These are phyloP conservation scores for Hebeloma cylindrosporum DNA, from an alignment of 768 basidiomycete genomes.

Conservation along the genomic window DNA sequence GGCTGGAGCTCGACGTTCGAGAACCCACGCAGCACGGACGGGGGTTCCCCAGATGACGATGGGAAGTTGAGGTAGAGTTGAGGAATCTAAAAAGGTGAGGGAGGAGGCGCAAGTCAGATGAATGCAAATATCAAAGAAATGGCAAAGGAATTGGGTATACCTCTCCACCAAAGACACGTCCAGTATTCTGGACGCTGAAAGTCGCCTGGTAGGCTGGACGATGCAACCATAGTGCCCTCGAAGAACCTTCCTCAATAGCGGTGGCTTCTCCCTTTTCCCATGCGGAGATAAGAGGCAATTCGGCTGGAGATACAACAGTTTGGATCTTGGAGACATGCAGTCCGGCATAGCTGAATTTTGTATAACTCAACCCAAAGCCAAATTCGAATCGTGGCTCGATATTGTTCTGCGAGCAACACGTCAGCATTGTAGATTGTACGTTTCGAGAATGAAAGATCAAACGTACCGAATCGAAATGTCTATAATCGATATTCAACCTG, in stretches of 20 bases:
- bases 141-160: slow-evolving; percentile 40
- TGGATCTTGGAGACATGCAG: slow-evolving; percentile 48
- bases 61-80: slow-evolving; percentile 79
- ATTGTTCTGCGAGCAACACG: slow-evolving; percentile 43
- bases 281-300: slow-evolving; percentile 34
- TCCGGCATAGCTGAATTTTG: slow-evolving; percentile 70
- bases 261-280: slow-evolving; percentile 64
- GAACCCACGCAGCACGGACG: slow-evolving; percentile 71
- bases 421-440: neutral
- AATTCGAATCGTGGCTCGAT: slow-evolving; percentile 86
- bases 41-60: slow-evolving; percentile 62
- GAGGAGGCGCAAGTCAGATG: neutral
- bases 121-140: neutral
- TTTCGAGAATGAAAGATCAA: slow-evolving; percentile 7
- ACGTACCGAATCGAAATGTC: slow-evolving; percentile 66
- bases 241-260: slow-evolving; percentile 56
- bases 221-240: slow-evolving; percentile 69
- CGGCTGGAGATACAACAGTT: slow-evolving; percentile 37
- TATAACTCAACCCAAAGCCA: slow-evolving; percentile 88
- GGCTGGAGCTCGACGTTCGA: slow-evolving; percentile 52
- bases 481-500: slow-evolving; percentile 69
- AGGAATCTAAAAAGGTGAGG: slow-evolving; percentile 51
- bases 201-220: slow-evolving; percentile 60
- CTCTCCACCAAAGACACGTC: slow-evolving; percentile 61
- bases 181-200: slow-evolving; percentile 69